Evolutionary conservation across 352 stramenopile genomes (phyloP), one percentile per base, ranked within the genome.

Genomic region (Phytophthora chlamydospora): DNA sequence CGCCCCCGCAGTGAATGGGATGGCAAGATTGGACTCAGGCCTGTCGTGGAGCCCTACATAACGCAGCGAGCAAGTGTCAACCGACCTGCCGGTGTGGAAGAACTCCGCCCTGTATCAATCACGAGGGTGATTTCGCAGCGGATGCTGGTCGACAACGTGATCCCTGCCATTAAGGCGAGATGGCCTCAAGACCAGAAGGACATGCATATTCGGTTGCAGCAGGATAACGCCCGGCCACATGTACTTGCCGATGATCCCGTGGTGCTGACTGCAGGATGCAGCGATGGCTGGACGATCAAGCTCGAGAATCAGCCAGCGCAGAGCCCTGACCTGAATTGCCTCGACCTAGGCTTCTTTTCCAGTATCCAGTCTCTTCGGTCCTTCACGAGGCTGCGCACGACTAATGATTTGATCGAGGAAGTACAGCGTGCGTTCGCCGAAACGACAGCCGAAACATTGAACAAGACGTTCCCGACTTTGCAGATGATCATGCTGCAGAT

Each of bases 151-250:
- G 17, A 41, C 11, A 27, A 49, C 3, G 43, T 62, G 2, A 49
- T 54, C 7, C 54, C 44, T 12, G 34, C 43, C 1, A 62, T 62
- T 16, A 54, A 62, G 13, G 27, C 54, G 12, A 61, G 31, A 8
- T 61, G 53, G 32, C 41, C 51, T 6, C 51, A 31, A 17, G n/a
- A 61, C 5, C 13, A 54, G 27, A 54, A 49, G 34, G 2, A 19
- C 33, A 31, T 46, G 14, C 11, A 4, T 3, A 52, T 60, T 21
- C 31, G 40, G 0, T 13, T 60, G 12, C 52, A 60, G 16, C 41
- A 60, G 33, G 52, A 60, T 31, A 46, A 60, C n/a, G 52, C 34
- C 2, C 14, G 12, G 2, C 41, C 52, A 7, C 51, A 51, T 17
- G 51, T 60, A 8, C 13, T 13, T 16, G 51, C 38, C 11, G 21